A percentile compares a stretch with the other conserved stretches of the same genome.
These are phyloP conservation scores for Metschnikowia proteae DNA, from an alignment of 805 yeast species.

Conservation along the genomic window DNA sequence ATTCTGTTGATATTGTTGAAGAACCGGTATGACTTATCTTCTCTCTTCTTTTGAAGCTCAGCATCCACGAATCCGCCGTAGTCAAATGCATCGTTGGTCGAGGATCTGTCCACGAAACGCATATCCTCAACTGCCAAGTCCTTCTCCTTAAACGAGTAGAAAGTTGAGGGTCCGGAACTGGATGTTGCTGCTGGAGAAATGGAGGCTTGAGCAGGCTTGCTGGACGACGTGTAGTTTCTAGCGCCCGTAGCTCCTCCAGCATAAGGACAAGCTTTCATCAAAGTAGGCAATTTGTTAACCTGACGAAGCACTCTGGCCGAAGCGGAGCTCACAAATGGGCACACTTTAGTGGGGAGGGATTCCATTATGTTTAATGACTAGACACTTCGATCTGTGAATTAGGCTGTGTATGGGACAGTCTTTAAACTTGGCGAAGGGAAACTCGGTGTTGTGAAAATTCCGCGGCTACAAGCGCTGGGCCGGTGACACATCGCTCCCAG, in stretches of 20 bases:
- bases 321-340: conserved; percentile 75
- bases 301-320: conserved; percentile 58
- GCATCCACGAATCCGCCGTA: conserved; percentile 63
- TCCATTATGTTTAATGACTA: conserved; percentile 53
- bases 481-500: neutral
- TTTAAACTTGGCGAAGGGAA: neutral
- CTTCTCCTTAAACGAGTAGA: conserved; percentile 30
- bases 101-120: conserved; percentile 24
- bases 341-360: conserved; percentile 66
- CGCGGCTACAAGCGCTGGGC: neutral
- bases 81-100: conserved; percentile 59
- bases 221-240: conserved; percentile 45
- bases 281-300: conserved; percentile 43
- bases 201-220: conserved; percentile 44
- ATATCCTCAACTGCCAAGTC: conserved; percentile 24
- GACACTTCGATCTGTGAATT: neutral
- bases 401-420: neutral
- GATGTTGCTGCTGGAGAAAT: conserved; percentile 35
- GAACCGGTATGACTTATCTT: conserved; percentile 89
- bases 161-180: conserved; percentile 25
- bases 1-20: conserved; percentile 96
- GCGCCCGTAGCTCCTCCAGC: conserved; percentile 73
- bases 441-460: neutral
- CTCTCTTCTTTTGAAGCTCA: conserved; percentile 70
- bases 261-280: conserved; percentile 74